Conservation (phyloP, 1,284 basidiomycete species). For the Ustanciosporium gigantosporum region DNA sequence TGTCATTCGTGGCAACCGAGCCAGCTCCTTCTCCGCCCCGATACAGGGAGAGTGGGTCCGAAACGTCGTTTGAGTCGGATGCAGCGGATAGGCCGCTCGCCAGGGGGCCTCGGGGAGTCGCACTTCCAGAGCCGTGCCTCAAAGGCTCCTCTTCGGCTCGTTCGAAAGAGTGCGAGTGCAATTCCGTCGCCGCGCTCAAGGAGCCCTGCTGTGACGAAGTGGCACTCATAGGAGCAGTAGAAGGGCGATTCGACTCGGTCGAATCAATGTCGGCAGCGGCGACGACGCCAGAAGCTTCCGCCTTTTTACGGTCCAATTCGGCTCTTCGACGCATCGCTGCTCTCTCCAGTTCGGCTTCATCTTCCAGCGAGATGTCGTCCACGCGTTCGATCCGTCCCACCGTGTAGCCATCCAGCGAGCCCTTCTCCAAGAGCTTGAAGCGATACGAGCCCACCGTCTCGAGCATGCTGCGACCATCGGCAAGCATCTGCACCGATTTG, state of each 20-base stretch:
- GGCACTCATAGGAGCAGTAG: neutral
- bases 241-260: neutral
- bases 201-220: neutral
- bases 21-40: neutral
- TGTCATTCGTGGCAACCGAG: neutral
- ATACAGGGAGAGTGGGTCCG: neutral
- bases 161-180: neutral
- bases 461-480: conserved; percentile 86
- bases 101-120: neutral
- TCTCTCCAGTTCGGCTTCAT: conserved; percentile 39
- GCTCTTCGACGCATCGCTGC: conserved; percentile 17
- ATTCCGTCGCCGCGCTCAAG: neutral
- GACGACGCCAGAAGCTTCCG: conserved; percentile 5
- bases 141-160: neutral
- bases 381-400: conserved; percentile 75
- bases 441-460: conserved; percentile 81
- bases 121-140: neutral
- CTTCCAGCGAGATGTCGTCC: conserved; percentile 43
- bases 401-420: conserved; percentile 78
- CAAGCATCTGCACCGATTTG: conserved; percentile 78
- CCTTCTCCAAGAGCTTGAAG: conserved; percentile 79
- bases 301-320: conserved; percentile 26
- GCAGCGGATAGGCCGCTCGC: neutral
- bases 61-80: neutral
- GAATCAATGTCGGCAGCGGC: neutral